Base-by-base conservation (phyloP, 345 rosid species). In the Hibiscus mutabilis region DNA sequence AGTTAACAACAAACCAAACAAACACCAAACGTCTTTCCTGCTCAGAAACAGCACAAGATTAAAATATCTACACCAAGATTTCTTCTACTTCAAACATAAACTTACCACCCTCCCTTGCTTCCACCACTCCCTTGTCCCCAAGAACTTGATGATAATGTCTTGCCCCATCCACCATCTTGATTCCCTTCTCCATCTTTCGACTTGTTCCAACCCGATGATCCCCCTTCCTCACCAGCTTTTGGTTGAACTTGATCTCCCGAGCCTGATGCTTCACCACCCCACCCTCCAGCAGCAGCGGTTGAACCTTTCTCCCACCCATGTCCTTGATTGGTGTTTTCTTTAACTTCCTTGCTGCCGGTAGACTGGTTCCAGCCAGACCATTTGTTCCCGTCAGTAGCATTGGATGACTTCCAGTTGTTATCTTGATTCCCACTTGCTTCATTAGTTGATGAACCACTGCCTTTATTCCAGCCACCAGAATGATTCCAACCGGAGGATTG, bases 401-500 rank as follows among this genome's bases (percentile, higher is more conserved):
- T 49, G 18, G 18, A 16, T 49, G 55, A 49, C 55, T 49, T 49
- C 55, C 55, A 49, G 14, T 15, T 49, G 53, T 4, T 49, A 49
- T 16, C 55, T 49, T 62, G 24, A 35, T 6, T 62, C 49, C 76
- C 57, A 53, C 49, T 49, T 10, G 47, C 5, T 53, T 35, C 73
- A 57, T 42, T 35, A 57, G 51, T 35, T 21, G 22, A 22, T 35
- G 22, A 22, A 60, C 78, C 71, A 18, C 10, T 9, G 44, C 11
- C 65, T 7, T 60, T 60, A 44, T 33, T 61, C 66, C 66, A 62
- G 76, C 76, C 69, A 61, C 68, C 66, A 18, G 57, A 74, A 51
- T 74, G 53, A 27, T 7, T 51, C 79, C 79, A 72, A 35, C 61
- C 2, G 22, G 69, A 76, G 22, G 72, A 55, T 44, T 74, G 74